Percentiles rank a stretch among this genome's conserved stretches.
These are phyloP conservation scores for Clavispora phyllophila DNA, from an alignment of 805 yeast genomes.

Conservation along the genomic window DNA sequence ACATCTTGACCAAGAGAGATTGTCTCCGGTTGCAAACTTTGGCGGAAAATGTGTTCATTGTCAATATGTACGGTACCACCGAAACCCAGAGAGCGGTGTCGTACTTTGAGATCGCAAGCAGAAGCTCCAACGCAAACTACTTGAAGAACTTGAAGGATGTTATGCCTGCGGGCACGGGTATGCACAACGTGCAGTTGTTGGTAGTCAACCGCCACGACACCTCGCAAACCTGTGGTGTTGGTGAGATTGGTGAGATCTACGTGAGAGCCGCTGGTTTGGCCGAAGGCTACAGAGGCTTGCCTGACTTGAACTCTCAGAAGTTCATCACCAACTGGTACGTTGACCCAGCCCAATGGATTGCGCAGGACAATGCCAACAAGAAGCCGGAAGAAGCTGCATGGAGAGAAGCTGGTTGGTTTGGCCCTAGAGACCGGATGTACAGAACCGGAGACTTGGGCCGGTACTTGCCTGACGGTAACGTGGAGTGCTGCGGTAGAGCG, in stretches of 20 bases:
- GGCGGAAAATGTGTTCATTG: constrained; percentile 84
- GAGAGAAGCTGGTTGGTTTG: constrained; percentile 75
- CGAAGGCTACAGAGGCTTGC: constrained; percentile 90
- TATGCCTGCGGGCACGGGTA: constrained; percentile 98
- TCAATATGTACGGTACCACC: constrained; percentile 99
- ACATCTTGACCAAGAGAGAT: constrained; percentile 93
- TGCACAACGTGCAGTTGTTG: constrained; percentile 89
- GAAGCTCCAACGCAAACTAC: constrained; percentile 63
- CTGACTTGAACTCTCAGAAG: constrained; percentile 82
- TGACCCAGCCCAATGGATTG: constrained; percentile 57
- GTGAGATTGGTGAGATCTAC: constrained; percentile 97
- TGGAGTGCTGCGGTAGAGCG: constrained; percentile 98
- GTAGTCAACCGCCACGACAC: constrained; percentile 90
- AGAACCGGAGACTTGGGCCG: constrained; percentile 98
- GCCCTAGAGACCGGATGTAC: constrained; percentile 93
- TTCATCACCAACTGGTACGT: constrained; percentile 91
- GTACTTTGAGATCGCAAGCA: constrained; percentile 79
- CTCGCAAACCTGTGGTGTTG: constrained; percentile 92
- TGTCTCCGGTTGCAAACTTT: constrained; percentile 87
- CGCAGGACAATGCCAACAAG: constrained; percentile 43
- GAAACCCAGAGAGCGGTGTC: constrained; percentile 99
- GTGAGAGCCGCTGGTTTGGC: constrained; percentile 98
- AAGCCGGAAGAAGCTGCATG: constrained; percentile 47
- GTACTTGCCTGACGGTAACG: constrained; percentile 93
- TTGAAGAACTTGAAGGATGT: constrained; percentile 84